phyloP scores from a whole-genome alignment of 2,329 filamentous ascomycete genomes.

The Fusarium annulatum region DNA sequence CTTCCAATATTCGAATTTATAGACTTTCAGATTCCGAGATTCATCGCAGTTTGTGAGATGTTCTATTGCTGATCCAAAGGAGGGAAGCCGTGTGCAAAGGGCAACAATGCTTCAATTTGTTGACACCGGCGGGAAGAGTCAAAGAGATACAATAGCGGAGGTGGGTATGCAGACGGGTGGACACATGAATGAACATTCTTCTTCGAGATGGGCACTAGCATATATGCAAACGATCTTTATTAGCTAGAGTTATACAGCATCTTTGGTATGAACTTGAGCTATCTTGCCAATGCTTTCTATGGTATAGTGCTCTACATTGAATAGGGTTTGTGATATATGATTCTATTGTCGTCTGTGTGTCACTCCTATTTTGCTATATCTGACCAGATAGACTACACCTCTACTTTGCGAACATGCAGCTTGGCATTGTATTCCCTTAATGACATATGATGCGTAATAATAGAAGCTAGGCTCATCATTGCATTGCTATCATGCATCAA shows the following conservation, averaged over 20 bases:
- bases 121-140: conserved; percentile 7
- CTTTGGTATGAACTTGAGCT: neutral
- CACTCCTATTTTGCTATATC: neutral
- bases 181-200: neutral
- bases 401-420: neutral
- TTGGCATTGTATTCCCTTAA: neutral
- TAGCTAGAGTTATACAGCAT: neutral
- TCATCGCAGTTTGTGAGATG: neutral
- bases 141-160: conserved; percentile 2
- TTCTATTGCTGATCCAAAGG: neutral
- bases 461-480: neutral
- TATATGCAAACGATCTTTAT: neutral
- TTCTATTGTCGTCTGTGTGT: neutral
- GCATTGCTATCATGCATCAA: no score
- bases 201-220: neutral
- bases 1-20: neutral
- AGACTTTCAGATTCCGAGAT: neutral
- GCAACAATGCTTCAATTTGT: conserved; percentile 9
- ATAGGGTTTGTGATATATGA: neutral
- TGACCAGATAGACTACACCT: neutral
- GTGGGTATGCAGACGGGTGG: neutral
- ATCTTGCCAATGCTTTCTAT: neutral
- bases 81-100: conserved; percentile 3
- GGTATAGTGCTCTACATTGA: neutral
- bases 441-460: no score